A percentile compares a stretch with the other conserved stretches of the same genome.
Conservation (phyloP, 257 asterid genomes). For the Plantago elongata region DNA sequence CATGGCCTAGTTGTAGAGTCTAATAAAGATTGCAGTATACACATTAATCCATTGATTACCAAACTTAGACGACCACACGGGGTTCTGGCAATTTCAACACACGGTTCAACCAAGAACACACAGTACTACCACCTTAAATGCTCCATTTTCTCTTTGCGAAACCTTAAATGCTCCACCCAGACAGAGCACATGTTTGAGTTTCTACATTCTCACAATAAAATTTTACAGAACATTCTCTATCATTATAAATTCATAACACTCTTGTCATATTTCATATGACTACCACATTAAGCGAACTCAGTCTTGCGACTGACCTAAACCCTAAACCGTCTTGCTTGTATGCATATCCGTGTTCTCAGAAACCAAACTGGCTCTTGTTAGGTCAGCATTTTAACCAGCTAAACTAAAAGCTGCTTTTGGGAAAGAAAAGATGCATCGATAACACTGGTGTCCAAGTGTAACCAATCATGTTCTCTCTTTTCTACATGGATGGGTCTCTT, state of each 20-base stretch:
- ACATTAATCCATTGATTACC: not conserved
- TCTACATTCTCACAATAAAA: not conserved
- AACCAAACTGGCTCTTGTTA: not conserved
- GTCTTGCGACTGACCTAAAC: too few species aligned
- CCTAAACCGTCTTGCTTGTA: not conserved
- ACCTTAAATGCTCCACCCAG: too few species aligned
- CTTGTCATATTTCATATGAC: too few species aligned
- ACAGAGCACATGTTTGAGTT: not conserved
- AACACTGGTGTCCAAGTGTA: slow-evolving; percentile 23
- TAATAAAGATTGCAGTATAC: not conserved
- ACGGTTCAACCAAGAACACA: not conserved
- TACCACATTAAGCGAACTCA: too few species aligned
- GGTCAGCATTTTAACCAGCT: slow-evolving; percentile 20
- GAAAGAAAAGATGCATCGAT: slow-evolving; percentile 13
- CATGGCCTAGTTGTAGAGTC: too few species aligned
- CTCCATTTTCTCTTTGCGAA: too few species aligned
- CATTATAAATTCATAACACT: too few species aligned
- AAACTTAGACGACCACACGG: slow-evolving; percentile 9
- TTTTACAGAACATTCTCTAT: too few species aligned
- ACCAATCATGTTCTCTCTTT: slow-evolving; percentile 25
- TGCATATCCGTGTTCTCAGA: not conserved
- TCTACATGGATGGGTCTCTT: slow-evolving; percentile 45
- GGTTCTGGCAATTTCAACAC: slow-evolving; percentile 4
- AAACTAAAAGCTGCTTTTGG: slow-evolving; percentile 15
- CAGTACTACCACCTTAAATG: not conserved